These are phyloP conservation scores for Pythium myriotylum DNA, from an alignment of 352 stramenopile species.

Conservation along the genomic window DNA sequence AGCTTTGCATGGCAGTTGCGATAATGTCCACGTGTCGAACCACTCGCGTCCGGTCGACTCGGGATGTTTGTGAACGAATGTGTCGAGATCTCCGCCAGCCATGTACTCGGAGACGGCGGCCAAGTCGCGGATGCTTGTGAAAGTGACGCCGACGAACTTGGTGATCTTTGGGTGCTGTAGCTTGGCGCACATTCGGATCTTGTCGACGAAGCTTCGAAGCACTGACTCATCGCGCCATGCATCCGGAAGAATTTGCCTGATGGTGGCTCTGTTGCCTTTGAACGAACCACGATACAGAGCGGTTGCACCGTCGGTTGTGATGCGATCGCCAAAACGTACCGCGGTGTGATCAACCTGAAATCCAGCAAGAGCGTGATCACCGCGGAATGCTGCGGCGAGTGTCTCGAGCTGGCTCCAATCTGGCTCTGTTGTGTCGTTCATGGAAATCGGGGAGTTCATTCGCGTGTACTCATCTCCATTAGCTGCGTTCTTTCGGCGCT, in stretches of 20 bases:
- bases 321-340: neutral
- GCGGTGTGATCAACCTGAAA: conserved; percentile 4
- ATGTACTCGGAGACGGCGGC: conserved; percentile 32
- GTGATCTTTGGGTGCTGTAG: conserved; percentile 35
- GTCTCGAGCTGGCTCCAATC: neutral
- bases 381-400: neutral
- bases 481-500: no score
- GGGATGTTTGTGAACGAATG: conserved; percentile 9
- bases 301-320: neutral
- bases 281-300: neutral
- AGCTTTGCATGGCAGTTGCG: neutral
- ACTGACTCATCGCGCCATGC: conserved; percentile 17
- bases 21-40: neutral
- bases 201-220: conserved; percentile 27
- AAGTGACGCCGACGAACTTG: conserved; percentile 29
- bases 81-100: conserved; percentile 21
- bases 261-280: neutral
- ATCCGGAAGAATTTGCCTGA: conserved; percentile 14
- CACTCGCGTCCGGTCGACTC: neutral
- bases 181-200: conserved; percentile 35
- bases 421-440: neutral
- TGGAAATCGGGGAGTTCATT: neutral
- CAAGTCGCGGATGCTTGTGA: conserved; percentile 27
- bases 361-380: conserved; percentile 2
- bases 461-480: neutral